Conservation (phyloP, 495 filamentous ascomycete genomes). For the Durotheca rogersii region DNA sequence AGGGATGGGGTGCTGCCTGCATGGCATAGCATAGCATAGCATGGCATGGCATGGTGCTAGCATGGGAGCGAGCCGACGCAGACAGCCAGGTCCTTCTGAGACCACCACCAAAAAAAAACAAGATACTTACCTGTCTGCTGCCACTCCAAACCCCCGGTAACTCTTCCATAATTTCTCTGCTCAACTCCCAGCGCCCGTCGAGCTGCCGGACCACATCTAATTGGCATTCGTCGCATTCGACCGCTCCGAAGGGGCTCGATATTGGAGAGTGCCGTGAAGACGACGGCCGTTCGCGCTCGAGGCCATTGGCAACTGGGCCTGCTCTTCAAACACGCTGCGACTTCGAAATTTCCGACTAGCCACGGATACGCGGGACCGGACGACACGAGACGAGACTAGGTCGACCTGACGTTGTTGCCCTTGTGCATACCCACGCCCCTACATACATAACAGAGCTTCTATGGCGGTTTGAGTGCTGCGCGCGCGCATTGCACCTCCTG, state of each 20-base stretch:
- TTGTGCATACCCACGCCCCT: too few species aligned
- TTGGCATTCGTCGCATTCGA: slow-evolving; percentile 31
- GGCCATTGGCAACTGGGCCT: slow-evolving; percentile 16
- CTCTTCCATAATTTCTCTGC: slow-evolving; percentile 24
- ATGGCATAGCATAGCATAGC: too few species aligned
- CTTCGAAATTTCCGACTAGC: slow-evolving; percentile 16
- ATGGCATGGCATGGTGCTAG: too few species aligned
- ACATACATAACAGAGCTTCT: too few species aligned
- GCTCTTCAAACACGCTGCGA: slow-evolving; percentile 7
- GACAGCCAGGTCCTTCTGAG: too few species aligned
- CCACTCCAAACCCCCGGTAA: slow-evolving; percentile 15
- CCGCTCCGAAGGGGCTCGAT: slow-evolving; percentile 14
- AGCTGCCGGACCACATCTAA: slow-evolving; percentile 30
- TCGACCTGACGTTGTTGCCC: too few species aligned
- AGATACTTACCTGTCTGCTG: too few species aligned
- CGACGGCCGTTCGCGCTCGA: slow-evolving; percentile 10
- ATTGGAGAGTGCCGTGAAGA: slow-evolving; percentile 14
- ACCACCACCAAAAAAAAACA: too few species aligned
- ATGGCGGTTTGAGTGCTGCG: slow-evolving; percentile 12
- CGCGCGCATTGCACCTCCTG: slow-evolving; percentile 11
- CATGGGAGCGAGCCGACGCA: too few species aligned
- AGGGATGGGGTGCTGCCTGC: too few species aligned
- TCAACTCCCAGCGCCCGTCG: slow-evolving; percentile 27
- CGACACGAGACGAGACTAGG: neutral
- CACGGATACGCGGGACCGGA: slow-evolving; percentile 16